Percentiles rank a stretch among this genome's conserved stretches.
These are phyloP conservation scores for Heliamphora exappendiculata DNA, from an alignment of 148 eudicot species.

Conservation along the genomic window DNA sequence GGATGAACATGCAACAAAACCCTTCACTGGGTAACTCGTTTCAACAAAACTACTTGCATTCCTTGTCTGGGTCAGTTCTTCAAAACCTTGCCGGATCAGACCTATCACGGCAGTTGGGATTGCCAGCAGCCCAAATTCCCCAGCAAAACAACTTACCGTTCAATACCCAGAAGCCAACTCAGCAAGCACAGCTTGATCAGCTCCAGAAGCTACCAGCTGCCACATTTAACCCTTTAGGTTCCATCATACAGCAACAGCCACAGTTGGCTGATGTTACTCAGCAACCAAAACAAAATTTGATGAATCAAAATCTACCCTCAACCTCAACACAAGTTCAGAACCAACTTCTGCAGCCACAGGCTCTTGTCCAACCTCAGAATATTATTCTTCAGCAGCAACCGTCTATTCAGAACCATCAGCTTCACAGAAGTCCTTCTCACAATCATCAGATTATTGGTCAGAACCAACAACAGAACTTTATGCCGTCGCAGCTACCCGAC, in stretches of 20 bases:
- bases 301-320: conserved; percentile 37
- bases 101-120: conserved; percentile 55
- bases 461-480: conserved; percentile 43
- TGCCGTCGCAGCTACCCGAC: conserved; percentile 43
- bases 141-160: conserved; percentile 57
- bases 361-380: conserved; percentile 40
- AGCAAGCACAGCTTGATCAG: conserved; percentile 55
- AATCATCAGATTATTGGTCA: conserved; percentile 41
- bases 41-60: conserved; percentile 50
- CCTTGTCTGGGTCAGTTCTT: conserved; percentile 46
- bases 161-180: conserved; percentile 45
- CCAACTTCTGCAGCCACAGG: conserved; percentile 40
- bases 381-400: conserved; percentile 52
- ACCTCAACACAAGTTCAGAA: conserved; percentile 50
- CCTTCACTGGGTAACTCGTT: conserved; percentile 49
- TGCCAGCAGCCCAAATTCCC: conserved; percentile 48
- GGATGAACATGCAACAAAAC: conserved; percentile 94
- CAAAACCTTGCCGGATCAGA: conserved; percentile 48
- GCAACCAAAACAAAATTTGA: conserved; percentile 42
- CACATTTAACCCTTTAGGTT: conserved; percentile 31
- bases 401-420: conserved; percentile 49
- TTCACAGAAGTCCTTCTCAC: conserved; percentile 42
- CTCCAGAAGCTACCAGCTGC: conserved; percentile 54
- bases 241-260: conserved; percentile 53
- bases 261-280: conserved; percentile 51